Conservation (phyloP, 208 protist genomes). For the Blechomonas ayalai region DNA sequence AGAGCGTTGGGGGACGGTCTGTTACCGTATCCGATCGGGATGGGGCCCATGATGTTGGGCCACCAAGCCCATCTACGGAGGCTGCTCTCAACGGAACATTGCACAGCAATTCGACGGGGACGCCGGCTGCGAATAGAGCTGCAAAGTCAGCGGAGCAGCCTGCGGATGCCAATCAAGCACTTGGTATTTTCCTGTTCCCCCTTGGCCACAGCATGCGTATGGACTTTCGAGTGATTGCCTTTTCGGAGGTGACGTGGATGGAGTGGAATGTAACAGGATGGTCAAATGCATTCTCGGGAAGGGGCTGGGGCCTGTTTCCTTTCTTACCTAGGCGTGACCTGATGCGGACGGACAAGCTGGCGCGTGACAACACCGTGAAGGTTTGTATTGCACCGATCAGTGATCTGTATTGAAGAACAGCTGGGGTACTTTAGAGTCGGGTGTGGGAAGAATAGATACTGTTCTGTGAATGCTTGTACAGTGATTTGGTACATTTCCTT, state of each 20-base stretch:
- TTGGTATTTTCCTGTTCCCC: slow-evolving; percentile 63
- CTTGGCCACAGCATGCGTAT: slow-evolving; percentile 39
- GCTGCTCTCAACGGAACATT: too few species aligned
- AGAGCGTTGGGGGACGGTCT: too few species aligned
- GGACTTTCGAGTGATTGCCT: slow-evolving; percentile 67
- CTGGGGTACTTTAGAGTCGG: neutral
- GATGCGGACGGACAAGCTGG: slow-evolving; percentile 58
- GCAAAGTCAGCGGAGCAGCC: too few species aligned
- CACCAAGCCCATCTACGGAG: too few species aligned
- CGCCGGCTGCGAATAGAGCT: too few species aligned
- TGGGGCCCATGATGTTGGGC: too few species aligned
- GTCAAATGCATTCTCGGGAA: slow-evolving; percentile 35
- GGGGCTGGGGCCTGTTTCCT: slow-evolving; percentile 63
- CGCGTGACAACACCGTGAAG: slow-evolving; percentile 59
- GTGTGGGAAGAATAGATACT: neutral
- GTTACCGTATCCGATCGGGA: too few species aligned
- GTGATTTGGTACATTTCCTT: too few species aligned
- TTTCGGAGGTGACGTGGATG: slow-evolving; percentile 56
- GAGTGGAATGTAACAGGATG: slow-evolving; percentile 66
- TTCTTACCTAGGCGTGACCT: slow-evolving; percentile 54
- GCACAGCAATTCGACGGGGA: too few species aligned
- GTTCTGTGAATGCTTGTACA: neutral
- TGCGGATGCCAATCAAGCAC: slow-evolving; percentile 30
- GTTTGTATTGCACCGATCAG: slow-evolving; percentile 60
- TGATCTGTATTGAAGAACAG: slow-evolving; percentile 48